Evolutionary conservation across 345 rosid genomes (phyloP).

Genomic region (Lumnitzera littorea): DNA sequence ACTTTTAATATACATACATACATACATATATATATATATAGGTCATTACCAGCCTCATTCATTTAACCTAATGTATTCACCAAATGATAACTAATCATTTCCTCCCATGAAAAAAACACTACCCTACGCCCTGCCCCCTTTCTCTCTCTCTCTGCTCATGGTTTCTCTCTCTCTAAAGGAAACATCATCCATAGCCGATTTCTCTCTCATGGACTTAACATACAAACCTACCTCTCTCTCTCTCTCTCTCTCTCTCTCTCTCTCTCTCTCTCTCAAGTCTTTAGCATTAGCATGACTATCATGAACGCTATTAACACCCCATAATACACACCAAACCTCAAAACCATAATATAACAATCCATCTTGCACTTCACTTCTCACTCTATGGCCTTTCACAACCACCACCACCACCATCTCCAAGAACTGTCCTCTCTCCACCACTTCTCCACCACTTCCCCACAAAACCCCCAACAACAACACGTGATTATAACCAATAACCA

Average conservation of each 20-base stretch:
- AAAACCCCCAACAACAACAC: no score
- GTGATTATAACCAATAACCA: conserved; percentile 36
- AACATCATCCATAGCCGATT: not conserved
- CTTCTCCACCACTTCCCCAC: conserved; percentile 23
- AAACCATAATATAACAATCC: not conserved
- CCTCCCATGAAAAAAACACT: not conserved
- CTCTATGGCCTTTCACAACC: conserved; percentile 77
- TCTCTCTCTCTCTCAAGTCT: not conserved
- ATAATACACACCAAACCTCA: no score
- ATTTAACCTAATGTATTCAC: no score
- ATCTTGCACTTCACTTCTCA: not conserved
- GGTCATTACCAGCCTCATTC: not conserved
- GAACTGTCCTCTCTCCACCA: conserved; percentile 69
- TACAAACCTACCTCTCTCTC: not conserved
- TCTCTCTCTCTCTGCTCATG: no score
- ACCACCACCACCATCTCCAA: conserved; percentile 55
- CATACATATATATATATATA: no score
- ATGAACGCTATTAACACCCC: no score
- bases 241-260: conserved; percentile 5
- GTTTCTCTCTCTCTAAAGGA: no score
- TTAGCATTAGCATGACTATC: not conserved
- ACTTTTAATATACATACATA: no score
- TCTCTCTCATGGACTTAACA: conserved; percentile 1
- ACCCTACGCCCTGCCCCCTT: not conserved
- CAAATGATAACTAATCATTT: not conserved